These are phyloP conservation scores for Colletotrichum lini DNA, from an alignment of 2,329 filamentous ascomycete genomes.

Conservation along the genomic window DNA sequence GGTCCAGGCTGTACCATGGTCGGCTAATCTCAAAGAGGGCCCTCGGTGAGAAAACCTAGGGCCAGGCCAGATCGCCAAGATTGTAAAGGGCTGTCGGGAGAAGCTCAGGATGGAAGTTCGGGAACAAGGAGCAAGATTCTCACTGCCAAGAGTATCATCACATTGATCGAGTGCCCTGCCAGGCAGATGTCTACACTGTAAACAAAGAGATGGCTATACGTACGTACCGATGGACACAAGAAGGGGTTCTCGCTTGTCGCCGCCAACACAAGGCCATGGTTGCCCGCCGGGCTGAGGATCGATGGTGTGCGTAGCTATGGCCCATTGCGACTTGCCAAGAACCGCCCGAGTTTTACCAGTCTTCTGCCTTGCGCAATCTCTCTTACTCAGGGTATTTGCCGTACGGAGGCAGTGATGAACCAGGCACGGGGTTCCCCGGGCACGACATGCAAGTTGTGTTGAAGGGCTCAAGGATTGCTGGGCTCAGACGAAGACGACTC, in stretches of 20 bases:
- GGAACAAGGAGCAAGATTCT: background rate
- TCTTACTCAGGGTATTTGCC: background rate
- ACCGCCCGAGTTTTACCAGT: slow-evolving; percentile 17
- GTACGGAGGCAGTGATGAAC: background rate
- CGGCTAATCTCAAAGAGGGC: slow-evolving; percentile 6
- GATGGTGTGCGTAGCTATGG: slow-evolving; percentile 14
- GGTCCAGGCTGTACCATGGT: background rate
- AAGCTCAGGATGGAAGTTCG: slow-evolving; percentile 15
- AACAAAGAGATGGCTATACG: background rate
- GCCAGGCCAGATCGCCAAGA: slow-evolving; percentile 24
- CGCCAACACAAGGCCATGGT: background rate
- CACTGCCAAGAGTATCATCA: background rate
- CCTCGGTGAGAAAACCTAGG: slow-evolving; percentile 18
- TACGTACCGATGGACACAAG: slow-evolving; percentile 2
- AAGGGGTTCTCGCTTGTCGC: background rate
- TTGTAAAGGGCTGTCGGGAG: background rate
- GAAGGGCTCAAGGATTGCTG: background rate
- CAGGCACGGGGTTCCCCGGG: slow-evolving; percentile 1
- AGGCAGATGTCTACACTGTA: background rate
- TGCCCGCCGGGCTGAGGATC: background rate
- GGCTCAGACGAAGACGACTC: slow-evolving; percentile 17
- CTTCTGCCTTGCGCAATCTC: slow-evolving; percentile 11
- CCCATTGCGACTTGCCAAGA: slow-evolving; percentile 15
- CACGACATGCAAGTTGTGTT: background rate
- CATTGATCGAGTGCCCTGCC: background rate